Conservation (phyloP, 495 filamentous ascomycete species). For the Venustampulla echinocandica region DNA sequence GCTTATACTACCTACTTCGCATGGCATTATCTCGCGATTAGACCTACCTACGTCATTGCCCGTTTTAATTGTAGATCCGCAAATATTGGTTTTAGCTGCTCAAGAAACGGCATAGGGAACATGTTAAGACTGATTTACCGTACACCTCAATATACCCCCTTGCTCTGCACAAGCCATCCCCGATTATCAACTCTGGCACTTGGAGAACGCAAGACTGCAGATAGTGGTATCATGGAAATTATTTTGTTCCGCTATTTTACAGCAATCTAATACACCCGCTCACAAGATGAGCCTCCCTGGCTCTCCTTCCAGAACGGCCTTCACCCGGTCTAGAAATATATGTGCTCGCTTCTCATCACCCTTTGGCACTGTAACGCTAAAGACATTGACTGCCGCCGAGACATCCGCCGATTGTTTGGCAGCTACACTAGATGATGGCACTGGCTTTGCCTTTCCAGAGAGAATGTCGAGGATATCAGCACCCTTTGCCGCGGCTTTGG, state of each 20-base stretch:
- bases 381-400: conserved; percentile 57
- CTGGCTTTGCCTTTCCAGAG: conserved; percentile 34
- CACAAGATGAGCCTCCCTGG: conserved; percentile 68
- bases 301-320: conserved; percentile 71
- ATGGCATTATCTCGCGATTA: no score
- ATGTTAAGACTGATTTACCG: no score
- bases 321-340: conserved; percentile 75
- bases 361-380: conserved; percentile 66
- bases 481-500: conserved; percentile 27
- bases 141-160: no score
- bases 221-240: conserved; percentile 4
- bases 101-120: no score
- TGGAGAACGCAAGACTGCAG: no score
- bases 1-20: no score
- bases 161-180: no score
- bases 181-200: no score
- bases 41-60: no score
- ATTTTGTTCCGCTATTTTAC: conserved; percentile 1
- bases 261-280: conserved; percentile 3
- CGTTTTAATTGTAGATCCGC: no score
- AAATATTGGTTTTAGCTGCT: no score
- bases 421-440: conserved; percentile 21
- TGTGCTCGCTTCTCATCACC: conserved; percentile 72
- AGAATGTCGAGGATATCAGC: conserved; percentile 75
- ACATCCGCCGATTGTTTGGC: conserved; percentile 15